Conservation (phyloP, 495 filamentous ascomycete genomes). For the Cercophora sp. region DNA sequence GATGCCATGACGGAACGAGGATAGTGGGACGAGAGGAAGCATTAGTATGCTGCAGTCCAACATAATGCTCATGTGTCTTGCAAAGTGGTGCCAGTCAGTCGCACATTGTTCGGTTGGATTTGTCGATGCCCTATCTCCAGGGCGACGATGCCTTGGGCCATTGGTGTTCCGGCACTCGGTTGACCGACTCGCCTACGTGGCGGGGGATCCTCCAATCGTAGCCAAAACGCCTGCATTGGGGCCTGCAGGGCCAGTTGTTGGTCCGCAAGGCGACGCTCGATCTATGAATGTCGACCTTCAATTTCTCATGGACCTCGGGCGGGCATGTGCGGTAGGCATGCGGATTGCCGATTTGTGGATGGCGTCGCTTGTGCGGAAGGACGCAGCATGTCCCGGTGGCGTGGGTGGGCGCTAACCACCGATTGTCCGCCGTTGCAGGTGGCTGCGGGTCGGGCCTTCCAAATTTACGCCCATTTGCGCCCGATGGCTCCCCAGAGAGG, state of each 20-base stretch:
- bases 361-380: no score
- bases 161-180: not conserved
- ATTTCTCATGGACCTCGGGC: no score
- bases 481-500: no score
- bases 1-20: not conserved
- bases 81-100: not conserved
- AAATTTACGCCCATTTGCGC: no score
- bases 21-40: not conserved
- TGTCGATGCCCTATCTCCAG: conserved; percentile 7
- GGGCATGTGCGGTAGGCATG: no score
- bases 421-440: no score
- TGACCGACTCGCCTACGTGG: conserved; percentile 1
- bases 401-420: no score
- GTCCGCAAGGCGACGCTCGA: no score
- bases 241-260: conserved; percentile 5
- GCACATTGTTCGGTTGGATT: not conserved
- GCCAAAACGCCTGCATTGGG: not conserved
- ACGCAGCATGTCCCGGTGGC: no score
- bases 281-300: no score
- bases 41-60: not conserved
- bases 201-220: not conserved
- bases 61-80: not conserved
- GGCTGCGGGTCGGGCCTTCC: no score
- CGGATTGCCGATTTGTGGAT: no score
- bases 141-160: not conserved